Base-by-base conservation (phyloP, 345 rosid genomes). In the Acer campestre region DNA sequence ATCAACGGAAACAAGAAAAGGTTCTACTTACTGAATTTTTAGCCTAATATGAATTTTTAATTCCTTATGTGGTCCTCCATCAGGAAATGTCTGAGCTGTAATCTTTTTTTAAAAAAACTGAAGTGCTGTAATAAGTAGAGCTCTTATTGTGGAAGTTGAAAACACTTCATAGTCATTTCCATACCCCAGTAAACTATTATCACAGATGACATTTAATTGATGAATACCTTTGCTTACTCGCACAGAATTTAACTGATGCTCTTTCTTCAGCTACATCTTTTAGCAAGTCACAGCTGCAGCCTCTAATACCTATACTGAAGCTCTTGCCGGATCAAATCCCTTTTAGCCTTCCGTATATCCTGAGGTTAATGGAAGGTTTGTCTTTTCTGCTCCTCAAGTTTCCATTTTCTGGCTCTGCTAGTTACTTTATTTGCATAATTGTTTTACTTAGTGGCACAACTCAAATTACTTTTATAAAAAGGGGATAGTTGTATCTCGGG, bases 191-290 rank as follows among this genome's bases (percentile, higher is more conserved):
- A 16, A 18, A 44, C 49, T 42, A 27, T 61, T 9, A 25, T 74
- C 18, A 16, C 14, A 27, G 44, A 16, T 27, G 67, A 6, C 49
- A 46, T 74, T 13, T 16, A 44, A 64, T 27, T 38, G 27, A 70
- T 10, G 74, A 51, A 35, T 20, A 35, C 38, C 18, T 11, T 48
- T 77, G 2, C 58, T 78, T 62, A 70, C 73, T 53, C 4, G 10
- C 20, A 53, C 10, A 29, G 13, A 10, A 27, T 73, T 58, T 51
- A 25, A 17, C 48, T 77, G 40, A 49, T 82, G 55, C 73, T 79
- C 59, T 75, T 78, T 76, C 74, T 79, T 75, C 94, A 96, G 97
- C 93, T 67, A 91, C 98, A 29, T 93, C 97, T 77, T 93, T 88
- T 77, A 80, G 79, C 65, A 80, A 77, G 79, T 92, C 97, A 10